Evolutionary conservation across 768 basidiomycete genomes (phyloP).

Genomic region (Phylloporus sp.): DNA sequence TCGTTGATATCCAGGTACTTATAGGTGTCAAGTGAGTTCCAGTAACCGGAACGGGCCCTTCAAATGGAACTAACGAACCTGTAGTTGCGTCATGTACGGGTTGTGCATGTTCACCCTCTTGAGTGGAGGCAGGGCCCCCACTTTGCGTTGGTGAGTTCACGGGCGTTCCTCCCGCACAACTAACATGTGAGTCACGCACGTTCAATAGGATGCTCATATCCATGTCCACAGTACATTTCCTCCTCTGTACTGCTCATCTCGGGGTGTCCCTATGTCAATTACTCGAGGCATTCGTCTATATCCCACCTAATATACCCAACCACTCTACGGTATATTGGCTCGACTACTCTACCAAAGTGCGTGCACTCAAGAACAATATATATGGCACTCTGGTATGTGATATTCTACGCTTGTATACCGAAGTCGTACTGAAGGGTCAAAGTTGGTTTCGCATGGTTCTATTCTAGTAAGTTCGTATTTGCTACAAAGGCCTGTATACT

Average conservation of each 20-base stretch:
- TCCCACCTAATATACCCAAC: not conserved
- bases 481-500: too few relatives aligned
- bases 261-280: not conserved
- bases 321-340: constrained; percentile 4
- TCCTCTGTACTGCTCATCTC: not conserved
- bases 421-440: not conserved
- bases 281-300: constrained; percentile 1
- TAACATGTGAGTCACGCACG: not conserved
- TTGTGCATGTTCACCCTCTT: constrained; percentile 1
- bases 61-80: not conserved
- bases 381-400: not conserved
- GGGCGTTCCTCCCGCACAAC: not conserved
- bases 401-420: not conserved
- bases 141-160: not conserved
- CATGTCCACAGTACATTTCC: not conserved
- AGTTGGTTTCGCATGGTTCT: not conserved
- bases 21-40: not conserved
- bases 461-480: not conserved
- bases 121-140: not conserved
- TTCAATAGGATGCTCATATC: not conserved
- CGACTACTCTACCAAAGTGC: not conserved
- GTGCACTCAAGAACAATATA: not conserved
- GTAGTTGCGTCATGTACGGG: not conserved
- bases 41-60: too few relatives aligned
- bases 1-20: not conserved